Conservation (phyloP, 495 filamentous ascomycete species). For the Aspergillus cavernicola region DNA sequence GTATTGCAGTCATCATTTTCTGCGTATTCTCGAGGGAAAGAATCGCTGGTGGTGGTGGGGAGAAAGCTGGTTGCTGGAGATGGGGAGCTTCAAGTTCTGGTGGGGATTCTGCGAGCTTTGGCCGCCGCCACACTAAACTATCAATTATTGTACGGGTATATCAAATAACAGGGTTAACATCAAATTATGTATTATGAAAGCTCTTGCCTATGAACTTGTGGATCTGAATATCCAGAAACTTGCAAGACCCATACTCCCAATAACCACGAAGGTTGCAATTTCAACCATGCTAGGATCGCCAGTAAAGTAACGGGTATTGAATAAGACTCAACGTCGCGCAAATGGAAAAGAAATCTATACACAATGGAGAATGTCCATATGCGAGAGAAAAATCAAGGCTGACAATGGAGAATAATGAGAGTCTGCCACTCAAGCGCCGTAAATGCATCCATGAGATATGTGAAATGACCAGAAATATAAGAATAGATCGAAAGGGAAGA, state of each 20-base stretch:
- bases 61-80: not conserved
- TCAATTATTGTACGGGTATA: not conserved
- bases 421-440: slow-evolving; percentile 13
- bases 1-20: not conserved
- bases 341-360: slow-evolving; percentile 2
- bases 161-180: not conserved
- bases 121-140: no score
- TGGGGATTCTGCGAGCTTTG: no score
- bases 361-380: no score
- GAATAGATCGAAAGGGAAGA: no score
- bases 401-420: slow-evolving; percentile 3
- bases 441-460: slow-evolving; percentile 15
- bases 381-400: slow-evolving; percentile 1
- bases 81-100: slow-evolving; percentile 6
- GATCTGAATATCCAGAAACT: not conserved
- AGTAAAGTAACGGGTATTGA: slow-evolving; percentile 10
- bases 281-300: not conserved
- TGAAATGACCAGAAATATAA: not conserved
- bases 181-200: not conserved
- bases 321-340: not conserved
- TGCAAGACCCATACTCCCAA: not conserved
- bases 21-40: not conserved
- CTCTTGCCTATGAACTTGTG: not conserved
- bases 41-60: not conserved
- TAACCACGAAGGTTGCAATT: not conserved